A percentile compares a stretch with the other conserved stretches of the same genome.
These are phyloP conservation scores for Stromatinia cepivora DNA, from an alignment of 2,329 filamentous ascomycete genomes.

Conservation along the genomic window DNA sequence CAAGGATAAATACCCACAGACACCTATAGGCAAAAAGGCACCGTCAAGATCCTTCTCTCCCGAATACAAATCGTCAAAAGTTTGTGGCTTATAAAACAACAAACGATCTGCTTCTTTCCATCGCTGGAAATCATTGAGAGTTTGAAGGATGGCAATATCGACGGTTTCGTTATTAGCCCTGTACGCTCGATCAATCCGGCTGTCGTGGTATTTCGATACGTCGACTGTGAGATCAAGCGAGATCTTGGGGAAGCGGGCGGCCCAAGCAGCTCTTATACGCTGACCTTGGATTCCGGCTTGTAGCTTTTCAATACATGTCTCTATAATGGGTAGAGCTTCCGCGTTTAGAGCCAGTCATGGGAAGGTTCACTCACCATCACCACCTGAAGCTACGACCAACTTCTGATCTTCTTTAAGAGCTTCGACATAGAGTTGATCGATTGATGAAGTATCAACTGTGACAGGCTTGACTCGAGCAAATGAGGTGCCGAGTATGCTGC, in stretches of 20 bases:
- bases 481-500: background rate
- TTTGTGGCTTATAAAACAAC: constrained; percentile 4
- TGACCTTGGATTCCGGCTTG: background rate
- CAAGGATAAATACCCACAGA: background rate
- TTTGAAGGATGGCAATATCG: constrained; percentile 52
- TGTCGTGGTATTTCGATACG: constrained; percentile 56
- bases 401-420: constrained; percentile 3
- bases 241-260: constrained; percentile 9
- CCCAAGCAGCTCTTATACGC: background rate
- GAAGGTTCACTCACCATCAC: constrained; percentile 5
- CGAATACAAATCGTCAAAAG: background rate
- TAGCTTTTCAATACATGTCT: background rate
- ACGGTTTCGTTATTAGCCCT: constrained; percentile 44
- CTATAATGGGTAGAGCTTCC: background rate
- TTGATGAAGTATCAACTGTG: background rate
- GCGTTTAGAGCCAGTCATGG: background rate
- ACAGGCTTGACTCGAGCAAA: constrained; percentile 4
- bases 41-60: constrained; percentile 8
- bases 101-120: constrained; percentile 45
- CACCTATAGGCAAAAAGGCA: background rate
- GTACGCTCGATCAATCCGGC: constrained; percentile 49
- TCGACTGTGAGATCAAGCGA: constrained; percentile 46
- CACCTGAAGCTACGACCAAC: constrained; percentile 6
- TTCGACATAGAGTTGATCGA: background rate
- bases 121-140: constrained; percentile 52